Conservation (phyloP, 345 rosid species). For the Zanthoxylum bungeanum region DNA sequence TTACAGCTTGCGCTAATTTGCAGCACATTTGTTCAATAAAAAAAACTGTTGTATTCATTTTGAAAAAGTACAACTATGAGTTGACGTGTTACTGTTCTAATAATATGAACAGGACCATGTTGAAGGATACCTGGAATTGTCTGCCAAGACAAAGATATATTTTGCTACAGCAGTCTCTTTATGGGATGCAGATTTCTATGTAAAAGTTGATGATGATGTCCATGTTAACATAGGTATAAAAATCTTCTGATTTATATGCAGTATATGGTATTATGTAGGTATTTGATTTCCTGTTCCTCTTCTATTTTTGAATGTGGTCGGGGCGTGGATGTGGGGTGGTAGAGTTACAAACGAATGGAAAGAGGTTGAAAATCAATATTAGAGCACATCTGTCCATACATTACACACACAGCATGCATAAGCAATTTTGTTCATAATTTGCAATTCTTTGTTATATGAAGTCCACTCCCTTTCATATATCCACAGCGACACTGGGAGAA, state of each 20-base stretch:
- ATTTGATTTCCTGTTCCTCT: background rate
- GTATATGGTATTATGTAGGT: background rate
- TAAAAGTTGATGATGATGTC: slow-evolving; percentile 98
- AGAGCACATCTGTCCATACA: background rate
- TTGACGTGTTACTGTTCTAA: slow-evolving; percentile 6
- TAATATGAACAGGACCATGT: slow-evolving; percentile 71
- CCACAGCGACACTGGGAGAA: slow-evolving; percentile 89
- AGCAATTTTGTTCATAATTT: slow-evolving; percentile 6
- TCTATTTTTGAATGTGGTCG: background rate
- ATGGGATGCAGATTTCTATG: slow-evolving; percentile 98
- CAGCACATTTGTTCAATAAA: background rate
- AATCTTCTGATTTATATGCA: background rate
- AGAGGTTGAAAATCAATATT: background rate
- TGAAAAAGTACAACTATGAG: background rate
- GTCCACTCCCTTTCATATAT: slow-evolving; percentile 14
- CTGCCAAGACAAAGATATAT: slow-evolving; percentile 92
- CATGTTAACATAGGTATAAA: slow-evolving; percentile 87
- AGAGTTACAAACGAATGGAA: background rate
- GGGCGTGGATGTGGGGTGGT: background rate
- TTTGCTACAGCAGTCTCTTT: slow-evolving; percentile 80
- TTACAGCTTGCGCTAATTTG: background rate
- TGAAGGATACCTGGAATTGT: slow-evolving; percentile 96
- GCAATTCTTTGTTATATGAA: background rate
- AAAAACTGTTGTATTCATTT: background rate
- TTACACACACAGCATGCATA: background rate